Evolutionary conservation across 306 rosid genomes (phyloP), one percentile per base, ranked within the genome.

Genomic region (Trifolium subterraneum): DNA sequence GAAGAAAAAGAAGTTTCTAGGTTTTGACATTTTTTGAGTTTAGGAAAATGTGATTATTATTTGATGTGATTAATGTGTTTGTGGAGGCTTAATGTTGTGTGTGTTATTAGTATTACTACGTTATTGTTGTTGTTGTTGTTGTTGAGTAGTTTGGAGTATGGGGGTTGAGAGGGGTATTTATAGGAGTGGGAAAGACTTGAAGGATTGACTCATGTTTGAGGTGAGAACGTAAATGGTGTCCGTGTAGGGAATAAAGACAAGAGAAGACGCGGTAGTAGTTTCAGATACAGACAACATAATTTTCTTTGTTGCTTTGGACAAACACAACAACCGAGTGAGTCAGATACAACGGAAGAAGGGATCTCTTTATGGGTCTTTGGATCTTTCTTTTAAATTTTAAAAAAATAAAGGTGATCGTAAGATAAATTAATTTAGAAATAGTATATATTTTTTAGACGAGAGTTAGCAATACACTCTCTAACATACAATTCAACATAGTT

Each of bases 1-100:
- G 72, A 71, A 80, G 71, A 83, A 79, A 64, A 84, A 80, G 31
- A 83, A 10, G 65, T 19, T 88, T 64, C 60, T 87, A 25, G 74
- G 71, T 70, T 23, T 78, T 0, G 82, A 78, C 84, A 84, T 85
- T 33, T 22, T 22, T 64, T 45, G 10, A 25, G 27, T 68, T 45
- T 5, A 36, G 22, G 29, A 7, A 4, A 51, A 55, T 8, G 35
- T 22, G 38, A 12, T 69, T 35, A 10, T 11, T 66, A 23, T 15
- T 27, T 48, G 16, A 27, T 51, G 71, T 33, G 16, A 20, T 8
- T 23, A 58, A 59, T 59, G 64, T 59, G 38, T 56, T 39, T 55
- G 71, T 36, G 25, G 25, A 60, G 0, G 31, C 54, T 38, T 23
- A 15, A 8, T 2, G 58, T n/a, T 16, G 13, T 29, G 19, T 0